Evolutionary conservation across 257 asterid genomes (phyloP).

Genomic region (Primulina eburnea): DNA sequence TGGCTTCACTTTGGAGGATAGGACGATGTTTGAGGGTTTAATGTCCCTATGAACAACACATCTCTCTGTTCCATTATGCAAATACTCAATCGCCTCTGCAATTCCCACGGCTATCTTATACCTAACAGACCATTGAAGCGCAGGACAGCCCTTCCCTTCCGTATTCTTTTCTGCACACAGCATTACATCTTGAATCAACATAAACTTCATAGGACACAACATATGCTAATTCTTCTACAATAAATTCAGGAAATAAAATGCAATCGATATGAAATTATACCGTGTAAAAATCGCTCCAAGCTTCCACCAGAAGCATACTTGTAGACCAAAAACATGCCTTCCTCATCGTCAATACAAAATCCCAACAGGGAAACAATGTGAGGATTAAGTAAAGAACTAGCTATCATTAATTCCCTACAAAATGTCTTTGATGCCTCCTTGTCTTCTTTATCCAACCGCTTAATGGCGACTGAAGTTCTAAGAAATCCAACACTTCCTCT

Average conservation of each 20-base stretch:
- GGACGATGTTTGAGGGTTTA: constrained; percentile 91
- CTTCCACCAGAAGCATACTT: constrained; percentile 87
- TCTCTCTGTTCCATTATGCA: constrained; percentile 79
- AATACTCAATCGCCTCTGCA: constrained; percentile 73
- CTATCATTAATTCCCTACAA: constrained; percentile 90
- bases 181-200: constrained; percentile 23
- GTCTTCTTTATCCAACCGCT: constrained; percentile 75
- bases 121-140: constrained; percentile 66
- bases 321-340: constrained; percentile 83
- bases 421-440: constrained; percentile 86
- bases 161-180: constrained; percentile 56
- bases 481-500: constrained; percentile 74
- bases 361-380: constrained; percentile 85
- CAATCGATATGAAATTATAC: constrained; percentile 29
- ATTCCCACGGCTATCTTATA: constrained; percentile 74
- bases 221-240: background rate
- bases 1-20: constrained; percentile 68
- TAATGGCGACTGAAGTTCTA: constrained; percentile 67
- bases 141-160: constrained; percentile 51
- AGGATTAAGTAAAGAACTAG: constrained; percentile 70
- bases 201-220: background rate
- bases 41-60: constrained; percentile 92
- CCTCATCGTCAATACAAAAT: constrained; percentile 83
- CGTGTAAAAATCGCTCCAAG: constrained; percentile 75
- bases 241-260: background rate